Percentiles rank a stretch among this genome's conserved stretches.
Evolutionary conservation across 306 rosid species (phyloP).

Genomic region (Vachellia pachyceras): DNA sequence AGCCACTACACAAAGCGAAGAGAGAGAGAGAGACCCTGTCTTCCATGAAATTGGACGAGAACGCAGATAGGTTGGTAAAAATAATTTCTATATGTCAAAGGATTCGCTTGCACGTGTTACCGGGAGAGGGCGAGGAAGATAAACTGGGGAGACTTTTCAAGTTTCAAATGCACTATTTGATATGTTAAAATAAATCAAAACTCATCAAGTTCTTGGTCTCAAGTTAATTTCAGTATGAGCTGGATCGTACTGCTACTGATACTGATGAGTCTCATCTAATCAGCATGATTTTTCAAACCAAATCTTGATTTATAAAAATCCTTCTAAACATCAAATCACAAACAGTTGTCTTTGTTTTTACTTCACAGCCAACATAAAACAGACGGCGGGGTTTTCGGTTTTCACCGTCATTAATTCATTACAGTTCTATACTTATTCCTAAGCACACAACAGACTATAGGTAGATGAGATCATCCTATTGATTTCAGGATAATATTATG

Average conservation of each 20-base stretch:
- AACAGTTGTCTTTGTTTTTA: slow-evolving; percentile 31
- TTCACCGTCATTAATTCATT: slow-evolving; percentile 38
- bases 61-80: slow-evolving; percentile 41
- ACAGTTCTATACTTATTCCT: slow-evolving; percentile 23
- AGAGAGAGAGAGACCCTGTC: slow-evolving; percentile 11
- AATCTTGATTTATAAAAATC: slow-evolving; percentile 39
- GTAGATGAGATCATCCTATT: neutral
- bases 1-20: slow-evolving; percentile 22
- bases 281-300: slow-evolving; percentile 39
- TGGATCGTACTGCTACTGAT: slow-evolving; percentile 29
- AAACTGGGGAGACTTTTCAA: slow-evolving; percentile 29
- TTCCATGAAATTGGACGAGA: slow-evolving; percentile 32
- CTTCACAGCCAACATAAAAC: slow-evolving; percentile 46
- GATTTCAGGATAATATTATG: slow-evolving; percentile 31
- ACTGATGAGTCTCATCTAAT: slow-evolving; percentile 48
- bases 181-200: slow-evolving; percentile 40
- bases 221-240: slow-evolving; percentile 25
- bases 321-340: slow-evolving; percentile 34
- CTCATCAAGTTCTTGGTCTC: slow-evolving; percentile 29
- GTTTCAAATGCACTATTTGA: slow-evolving; percentile 36
- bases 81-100: slow-evolving; percentile 43
- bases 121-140: slow-evolving; percentile 6
- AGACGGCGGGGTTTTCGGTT: slow-evolving; percentile 24
- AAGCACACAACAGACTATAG: slow-evolving; percentile 42
- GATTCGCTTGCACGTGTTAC: slow-evolving; percentile 48